Evolutionary conservation across 192 early-diverging fungal species (phyloP).

Genomic region (Pilaira anomala): DNA sequence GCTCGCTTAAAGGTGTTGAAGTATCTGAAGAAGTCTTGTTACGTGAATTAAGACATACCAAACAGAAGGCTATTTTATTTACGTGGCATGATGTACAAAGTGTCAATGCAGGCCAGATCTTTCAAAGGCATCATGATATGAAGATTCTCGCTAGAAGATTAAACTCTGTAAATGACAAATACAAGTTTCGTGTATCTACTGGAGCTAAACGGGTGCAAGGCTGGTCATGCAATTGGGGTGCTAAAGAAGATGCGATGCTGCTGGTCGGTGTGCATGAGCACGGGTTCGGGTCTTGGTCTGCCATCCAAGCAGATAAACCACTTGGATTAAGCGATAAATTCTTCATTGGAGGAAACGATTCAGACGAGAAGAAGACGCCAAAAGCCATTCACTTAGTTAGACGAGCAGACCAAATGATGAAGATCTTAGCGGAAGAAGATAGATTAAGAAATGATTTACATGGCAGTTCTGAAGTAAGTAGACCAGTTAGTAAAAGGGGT

Average conservation of each 20-base stretch:
- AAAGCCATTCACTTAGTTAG: constrained; percentile 83
- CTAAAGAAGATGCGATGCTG: constrained; percentile 93
- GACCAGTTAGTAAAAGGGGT: background rate
- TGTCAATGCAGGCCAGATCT: constrained; percentile 81
- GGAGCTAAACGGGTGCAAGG: constrained; percentile 79
- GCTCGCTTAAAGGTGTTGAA: background rate
- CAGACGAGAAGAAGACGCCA: constrained; percentile 56
- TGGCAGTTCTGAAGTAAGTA: background rate
- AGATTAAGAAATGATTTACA: constrained; percentile 2
- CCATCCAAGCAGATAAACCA: constrained; percentile 74
- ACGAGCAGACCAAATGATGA: constrained; percentile 88
- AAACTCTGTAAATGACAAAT: constrained; percentile 47
- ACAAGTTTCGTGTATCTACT: constrained; percentile 76
- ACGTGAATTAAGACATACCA: constrained; percentile 34
- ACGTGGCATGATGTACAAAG: constrained; percentile 76
- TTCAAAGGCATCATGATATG: constrained; percentile 75
- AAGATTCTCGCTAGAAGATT: constrained; percentile 62
- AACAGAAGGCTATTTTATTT: constrained; percentile 72
- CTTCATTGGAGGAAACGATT: constrained; percentile 53
- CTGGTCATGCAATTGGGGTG: constrained; percentile 86
- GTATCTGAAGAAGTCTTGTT: constrained; percentile 19
- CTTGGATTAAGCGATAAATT: constrained; percentile 88
- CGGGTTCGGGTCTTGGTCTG: constrained; percentile 90
- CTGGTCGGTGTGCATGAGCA: constrained; percentile 91
- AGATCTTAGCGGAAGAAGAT: constrained; percentile 73